Evolutionary conservation across 2,329 filamentous ascomycete genomes (phyloP).

Genomic region (Aspergillus versicolor): DNA sequence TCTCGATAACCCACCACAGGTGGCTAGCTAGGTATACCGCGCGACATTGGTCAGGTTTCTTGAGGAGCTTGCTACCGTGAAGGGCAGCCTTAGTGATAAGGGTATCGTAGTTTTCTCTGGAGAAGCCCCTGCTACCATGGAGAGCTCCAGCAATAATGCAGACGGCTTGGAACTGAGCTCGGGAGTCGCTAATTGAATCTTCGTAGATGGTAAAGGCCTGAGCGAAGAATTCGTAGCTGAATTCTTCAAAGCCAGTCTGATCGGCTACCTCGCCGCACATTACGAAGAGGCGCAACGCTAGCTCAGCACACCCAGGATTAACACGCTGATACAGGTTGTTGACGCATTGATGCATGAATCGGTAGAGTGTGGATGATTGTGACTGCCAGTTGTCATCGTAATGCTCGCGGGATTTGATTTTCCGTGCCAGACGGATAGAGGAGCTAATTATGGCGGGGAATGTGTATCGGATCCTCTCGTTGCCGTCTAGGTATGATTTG

Average conservation of each 20-base stretch:
- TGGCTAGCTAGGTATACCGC: slow-evolving; percentile 96
- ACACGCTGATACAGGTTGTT: slow-evolving; percentile 86
- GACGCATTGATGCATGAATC: slow-evolving; percentile 88
- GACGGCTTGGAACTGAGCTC: slow-evolving; percentile 96
- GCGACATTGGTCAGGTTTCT: slow-evolving; percentile 96
- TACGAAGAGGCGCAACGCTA: slow-evolving; percentile 85
- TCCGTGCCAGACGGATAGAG: slow-evolving; percentile 82
- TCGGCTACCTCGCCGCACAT: slow-evolving; percentile 91
- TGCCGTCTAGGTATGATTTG: slow-evolving; percentile 86
- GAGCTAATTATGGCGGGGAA: slow-evolving; percentile 89
- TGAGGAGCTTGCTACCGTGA: slow-evolving; percentile 92
- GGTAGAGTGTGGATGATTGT: slow-evolving; percentile 80
- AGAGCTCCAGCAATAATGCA: slow-evolving; percentile 88
- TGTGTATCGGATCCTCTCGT: slow-evolving; percentile 93
- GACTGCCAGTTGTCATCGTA: slow-evolving; percentile 72
- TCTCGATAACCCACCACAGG: slow-evolving; percentile 95
- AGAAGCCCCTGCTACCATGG: slow-evolving; percentile 85
- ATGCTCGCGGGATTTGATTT: slow-evolving; percentile 88
- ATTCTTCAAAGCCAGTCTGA: slow-evolving; percentile 87
- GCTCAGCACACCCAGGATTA: slow-evolving; percentile 76
- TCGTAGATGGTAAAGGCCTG: slow-evolving; percentile 98
- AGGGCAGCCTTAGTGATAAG: slow-evolving; percentile 96
- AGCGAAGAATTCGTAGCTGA: slow-evolving; percentile 96
- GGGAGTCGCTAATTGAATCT: slow-evolving; percentile 90
- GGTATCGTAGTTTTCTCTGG: slow-evolving; percentile 97